Evolutionary conservation across 768 basidiomycete genomes (phyloP), one percentile per base, ranked within the genome.

Genomic region (Mycena pura): DNA sequence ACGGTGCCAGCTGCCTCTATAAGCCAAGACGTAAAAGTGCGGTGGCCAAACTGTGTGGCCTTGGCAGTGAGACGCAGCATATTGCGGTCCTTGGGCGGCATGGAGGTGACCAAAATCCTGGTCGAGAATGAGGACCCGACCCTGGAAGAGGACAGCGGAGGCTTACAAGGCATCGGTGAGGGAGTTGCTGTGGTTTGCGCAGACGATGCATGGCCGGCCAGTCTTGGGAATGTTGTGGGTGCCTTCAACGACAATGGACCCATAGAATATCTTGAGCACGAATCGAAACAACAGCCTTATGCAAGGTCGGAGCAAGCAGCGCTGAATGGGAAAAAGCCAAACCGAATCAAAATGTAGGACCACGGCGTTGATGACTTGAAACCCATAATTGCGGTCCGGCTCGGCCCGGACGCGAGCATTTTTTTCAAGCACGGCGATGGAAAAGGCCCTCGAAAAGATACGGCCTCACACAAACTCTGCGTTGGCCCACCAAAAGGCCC

Each of bases 181-280:
- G 2, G 89, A 91, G 72, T 95, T 95, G 70, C 87, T 86, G 73
- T 96, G 94, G 68, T 96, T 96, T 15, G 93, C 86, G 66, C 87
- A 91, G 27, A 96, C 85, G 50, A 95, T 89, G 68, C 90, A 92
- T 66, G 94, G 91, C 53, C 79, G 76, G 3, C 93, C 94, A 11
- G 83, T 87, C 67, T 79, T 74, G 21, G 93, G 92, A 49, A 96
- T 86, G 49, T 85, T 75, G 44, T 92, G 77, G 4, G 79, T 78
- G 70, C 91, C 91, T 73, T 96, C 92, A 15, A 96, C 83, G 24
- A 95, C 91, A 56, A 96, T 93, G 10, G 89, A 85, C 2, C 92
- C 92, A 73, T 96, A 96, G 76, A 96, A 96, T 63, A 95, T 91
- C 72, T 92, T 92, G 69, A 96, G 86, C 3, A 94, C 92, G 66